phyloP scores from a whole-genome alignment of 257 asterid genomes.

The Echium plantagineum region DNA sequence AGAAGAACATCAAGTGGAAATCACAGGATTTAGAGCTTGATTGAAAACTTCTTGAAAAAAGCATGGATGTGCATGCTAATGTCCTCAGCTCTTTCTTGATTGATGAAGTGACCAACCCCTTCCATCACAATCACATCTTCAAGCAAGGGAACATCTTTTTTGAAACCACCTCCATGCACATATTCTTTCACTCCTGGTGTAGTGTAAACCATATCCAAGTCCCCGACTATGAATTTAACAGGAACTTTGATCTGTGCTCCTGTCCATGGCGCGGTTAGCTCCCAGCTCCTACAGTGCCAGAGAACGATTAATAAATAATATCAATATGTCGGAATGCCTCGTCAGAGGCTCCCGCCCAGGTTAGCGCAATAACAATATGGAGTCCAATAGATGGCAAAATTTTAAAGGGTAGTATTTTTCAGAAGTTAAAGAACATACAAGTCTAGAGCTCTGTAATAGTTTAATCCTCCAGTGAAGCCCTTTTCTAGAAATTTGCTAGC shows the following conservation, averaged over 20 bases:
- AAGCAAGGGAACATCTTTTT: slow-evolving; percentile 63
- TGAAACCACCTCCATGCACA: slow-evolving; percentile 75
- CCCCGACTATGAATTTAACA: slow-evolving; percentile 68
- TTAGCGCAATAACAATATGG: too few species aligned
- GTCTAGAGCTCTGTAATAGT: slow-evolving; percentile 77
- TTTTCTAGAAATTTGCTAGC: slow-evolving; percentile 33
- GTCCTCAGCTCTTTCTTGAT: slow-evolving; percentile 68
- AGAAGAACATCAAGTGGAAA: too few species aligned
- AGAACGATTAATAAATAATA: neutral
- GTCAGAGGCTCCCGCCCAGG: too few species aligned
- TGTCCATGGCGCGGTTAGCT: slow-evolving; percentile 67
- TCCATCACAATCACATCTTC: slow-evolving; percentile 54
- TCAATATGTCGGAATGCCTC: too few species aligned
- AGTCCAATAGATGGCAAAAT: too few species aligned
- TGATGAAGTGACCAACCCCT: slow-evolving; percentile 72
- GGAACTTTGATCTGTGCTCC: slow-evolving; percentile 62
- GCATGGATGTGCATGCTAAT: slow-evolving; percentile 36
- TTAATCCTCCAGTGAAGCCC: slow-evolving; percentile 87
- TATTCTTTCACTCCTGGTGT: slow-evolving; percentile 86
- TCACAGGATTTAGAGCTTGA: too few species aligned
- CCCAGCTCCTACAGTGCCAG: slow-evolving; percentile 61
- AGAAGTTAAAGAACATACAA: slow-evolving; percentile 26
- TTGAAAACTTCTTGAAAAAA: slow-evolving; percentile 36
- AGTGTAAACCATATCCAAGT: slow-evolving; percentile 56
- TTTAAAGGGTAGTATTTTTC: neutral